Evolutionary conservation across 1,284 basidiomycete species (phyloP).

Genomic region (Fereydounia khargensis): DNA sequence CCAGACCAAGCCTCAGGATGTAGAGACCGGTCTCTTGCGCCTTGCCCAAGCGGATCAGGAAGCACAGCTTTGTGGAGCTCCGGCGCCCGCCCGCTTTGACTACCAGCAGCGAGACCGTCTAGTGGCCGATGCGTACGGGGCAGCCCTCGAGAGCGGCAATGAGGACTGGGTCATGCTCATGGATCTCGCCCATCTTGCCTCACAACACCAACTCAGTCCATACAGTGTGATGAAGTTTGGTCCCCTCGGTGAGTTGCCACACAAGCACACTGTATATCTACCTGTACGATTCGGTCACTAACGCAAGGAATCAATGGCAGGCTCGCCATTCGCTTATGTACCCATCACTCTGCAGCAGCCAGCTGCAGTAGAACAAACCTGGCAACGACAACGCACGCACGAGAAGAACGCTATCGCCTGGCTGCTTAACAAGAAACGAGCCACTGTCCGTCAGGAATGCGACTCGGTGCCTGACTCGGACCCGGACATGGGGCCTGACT

Average conservation of each 20-base stretch:
- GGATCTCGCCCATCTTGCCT: constrained; percentile 44
- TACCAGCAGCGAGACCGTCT: constrained; percentile 34
- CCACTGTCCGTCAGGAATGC: not conserved
- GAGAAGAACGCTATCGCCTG: constrained; percentile 30
- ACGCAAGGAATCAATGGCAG: too few relatives aligned
- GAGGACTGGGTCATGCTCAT: constrained; percentile 47
- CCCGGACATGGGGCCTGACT: not conserved
- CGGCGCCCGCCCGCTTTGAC: constrained; percentile 22
- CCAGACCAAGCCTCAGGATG: constrained; percentile 29
- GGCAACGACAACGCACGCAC: constrained; percentile 29
- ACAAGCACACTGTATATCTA: not conserved
- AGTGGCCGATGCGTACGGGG: constrained; percentile 30
- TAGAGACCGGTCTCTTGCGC: constrained; percentile 22
- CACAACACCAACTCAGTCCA: constrained; percentile 52
- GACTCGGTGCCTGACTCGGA: constrained; percentile 5
- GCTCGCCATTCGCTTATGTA: constrained; percentile 52
- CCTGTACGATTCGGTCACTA: not conserved
- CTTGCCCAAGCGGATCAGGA: constrained; percentile 2
- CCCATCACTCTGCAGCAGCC: constrained; percentile 52
- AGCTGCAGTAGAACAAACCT: constrained; percentile 21
- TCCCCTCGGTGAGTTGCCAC: constrained; percentile 13
- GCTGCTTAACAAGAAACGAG: constrained; percentile 16
- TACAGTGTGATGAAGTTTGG: constrained; percentile 52
- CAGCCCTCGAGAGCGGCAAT: constrained; percentile 26
- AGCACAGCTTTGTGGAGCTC: constrained; percentile 9